Percentiles rank a stretch among this genome's conserved stretches.
Conservation (phyloP, 805 yeast genomes). For the Kluyveromyces aestuarii region DNA sequence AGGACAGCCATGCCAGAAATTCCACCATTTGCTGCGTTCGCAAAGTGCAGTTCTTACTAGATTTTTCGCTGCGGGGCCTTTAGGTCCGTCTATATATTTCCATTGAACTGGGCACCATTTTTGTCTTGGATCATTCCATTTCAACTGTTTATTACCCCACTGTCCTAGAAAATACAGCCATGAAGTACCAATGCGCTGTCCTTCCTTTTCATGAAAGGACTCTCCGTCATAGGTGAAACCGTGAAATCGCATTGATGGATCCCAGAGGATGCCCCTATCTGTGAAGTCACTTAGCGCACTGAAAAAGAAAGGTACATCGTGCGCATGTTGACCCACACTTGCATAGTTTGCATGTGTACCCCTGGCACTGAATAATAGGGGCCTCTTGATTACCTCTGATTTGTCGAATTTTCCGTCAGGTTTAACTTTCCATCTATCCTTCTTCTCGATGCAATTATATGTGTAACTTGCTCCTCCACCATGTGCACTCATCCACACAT, state of each 20-base stretch:
- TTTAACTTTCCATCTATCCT: conserved; percentile 66
- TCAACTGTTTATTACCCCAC: conserved; percentile 83
- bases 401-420: conserved; percentile 70
- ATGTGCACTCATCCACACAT: conserved; percentile 96
- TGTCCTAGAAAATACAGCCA: conserved; percentile 80
- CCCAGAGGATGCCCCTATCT: conserved; percentile 94
- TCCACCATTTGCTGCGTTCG: conserved; percentile 89
- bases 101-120: conserved; percentile 82
- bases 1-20: conserved; percentile 74
- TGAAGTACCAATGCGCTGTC: conserved; percentile 34
- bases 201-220: conserved; percentile 17
- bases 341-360: conserved; percentile 98
- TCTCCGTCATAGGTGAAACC: conserved; percentile 74
- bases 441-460: conserved; percentile 60
- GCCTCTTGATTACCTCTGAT: conserved; percentile 49
- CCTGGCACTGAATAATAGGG: conserved; percentile 80
- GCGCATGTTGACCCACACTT: conserved; percentile 92
- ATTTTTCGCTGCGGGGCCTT: conserved; percentile 80
- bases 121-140: conserved; percentile 67
- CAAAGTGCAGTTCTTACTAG: conserved; percentile 64
- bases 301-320: conserved; percentile 74
- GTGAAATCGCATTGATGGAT: conserved; percentile 71
- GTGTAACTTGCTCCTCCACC: conserved; percentile 92
- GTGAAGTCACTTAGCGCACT: conserved; percentile 87
- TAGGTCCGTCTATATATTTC: conserved; percentile 87